A percentile compares a stretch with the other conserved stretches of the same genome.
Evolutionary conservation across 108 stramenopile genomes (phyloP).

Genomic region (Skeletonema costatum): DNA sequence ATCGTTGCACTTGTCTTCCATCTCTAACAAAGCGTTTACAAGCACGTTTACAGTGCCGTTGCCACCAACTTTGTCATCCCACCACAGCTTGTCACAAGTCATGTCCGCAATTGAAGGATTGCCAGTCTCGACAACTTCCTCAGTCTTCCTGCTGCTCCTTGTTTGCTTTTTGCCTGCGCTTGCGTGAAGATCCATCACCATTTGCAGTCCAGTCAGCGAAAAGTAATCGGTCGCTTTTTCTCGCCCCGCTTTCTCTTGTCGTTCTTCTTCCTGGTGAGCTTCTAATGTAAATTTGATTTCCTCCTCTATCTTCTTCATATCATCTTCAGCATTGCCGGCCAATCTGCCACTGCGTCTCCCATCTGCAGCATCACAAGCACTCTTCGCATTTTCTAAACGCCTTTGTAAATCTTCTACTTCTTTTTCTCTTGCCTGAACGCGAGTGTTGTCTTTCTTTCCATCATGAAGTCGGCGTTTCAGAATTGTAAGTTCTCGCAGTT

Average conservation of each 20-base stretch:
- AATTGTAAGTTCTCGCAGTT: constrained; percentile 35
- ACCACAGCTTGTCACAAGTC: constrained; percentile 41
- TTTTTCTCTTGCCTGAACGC: constrained; percentile 33
- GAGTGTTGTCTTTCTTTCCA: constrained; percentile 62
- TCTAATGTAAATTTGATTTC: constrained; percentile 48
- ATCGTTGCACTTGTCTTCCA: constrained; percentile 67
- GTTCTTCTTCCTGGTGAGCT: constrained; percentile 45
- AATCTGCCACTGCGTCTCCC: constrained; percentile 77
- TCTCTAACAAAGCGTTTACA: constrained; percentile 57
- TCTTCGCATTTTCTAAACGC: constrained; percentile 64
- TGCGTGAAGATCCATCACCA: constrained; percentile 53
- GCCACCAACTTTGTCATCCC: constrained; percentile 32
- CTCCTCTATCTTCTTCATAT: constrained; percentile 50
- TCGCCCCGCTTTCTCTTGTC: constrained; percentile 31
- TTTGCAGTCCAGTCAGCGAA: constrained; percentile 60
- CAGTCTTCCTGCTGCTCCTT: constrained; percentile 12
- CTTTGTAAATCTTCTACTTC: constrained; percentile 66
- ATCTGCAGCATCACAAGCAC: constrained; percentile 51
- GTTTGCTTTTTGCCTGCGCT: constrained; percentile 26
- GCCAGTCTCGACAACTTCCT: constrained; percentile 12
- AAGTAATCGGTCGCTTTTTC: constrained; percentile 50
- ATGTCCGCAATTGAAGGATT: constrained; percentile 14
- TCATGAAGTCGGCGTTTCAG: constrained; percentile 63
- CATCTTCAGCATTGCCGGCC: constrained; percentile 62
- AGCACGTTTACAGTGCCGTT: constrained; percentile 66